Percentiles rank a stretch among this genome's conserved stretches.
These are phyloP conservation scores for Epichloe coenophiala DNA, from an alignment of 2,329 filamentous ascomycete species.

Conservation along the genomic window DNA sequence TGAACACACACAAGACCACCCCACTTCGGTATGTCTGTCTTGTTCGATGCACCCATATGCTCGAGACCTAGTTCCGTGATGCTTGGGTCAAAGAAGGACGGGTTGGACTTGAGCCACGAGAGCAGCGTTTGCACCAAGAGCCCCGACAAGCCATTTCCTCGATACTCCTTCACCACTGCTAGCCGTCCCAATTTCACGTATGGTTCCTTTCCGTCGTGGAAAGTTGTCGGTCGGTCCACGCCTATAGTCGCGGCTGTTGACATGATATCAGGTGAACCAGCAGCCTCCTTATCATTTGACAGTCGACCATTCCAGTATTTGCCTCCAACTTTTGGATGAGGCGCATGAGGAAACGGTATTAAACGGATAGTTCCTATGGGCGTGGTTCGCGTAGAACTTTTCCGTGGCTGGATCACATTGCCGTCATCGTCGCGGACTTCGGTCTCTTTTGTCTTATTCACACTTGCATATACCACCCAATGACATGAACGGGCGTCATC, in stretches of 20 bases:
- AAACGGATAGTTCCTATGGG: slow-evolving; percentile 65
- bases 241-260: slow-evolving; percentile 10
- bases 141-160: slow-evolving; percentile 50
- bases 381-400: slow-evolving; percentile 28
- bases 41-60: slow-evolving; percentile 24
- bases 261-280: not conserved
- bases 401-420: slow-evolving; percentile 26
- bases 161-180: slow-evolving; percentile 52
- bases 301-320: slow-evolving; percentile 33
- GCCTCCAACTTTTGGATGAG: slow-evolving; percentile 43
- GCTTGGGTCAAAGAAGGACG: slow-evolving; percentile 38
- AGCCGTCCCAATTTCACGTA: slow-evolving; percentile 76
- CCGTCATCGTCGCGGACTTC: slow-evolving; percentile 31
- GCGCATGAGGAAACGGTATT: slow-evolving; percentile 64
- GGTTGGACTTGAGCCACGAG: slow-evolving; percentile 52
- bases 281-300: slow-evolving; percentile 11
- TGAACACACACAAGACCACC: slow-evolving; percentile 66
- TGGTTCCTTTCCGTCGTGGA: slow-evolving; percentile 51
- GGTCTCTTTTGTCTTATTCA: slow-evolving; percentile 31
- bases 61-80: slow-evolving; percentile 31
- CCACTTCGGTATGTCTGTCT: slow-evolving; percentile 44
- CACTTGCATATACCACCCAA: slow-evolving; percentile 70
- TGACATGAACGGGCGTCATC: slow-evolving; percentile 73
- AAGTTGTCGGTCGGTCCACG: slow-evolving; percentile 32
- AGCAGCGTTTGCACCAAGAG: slow-evolving; percentile 55